Evolutionary conservation across 352 stramenopile species (phyloP).

Genomic region (Pythium dissimile): DNA sequence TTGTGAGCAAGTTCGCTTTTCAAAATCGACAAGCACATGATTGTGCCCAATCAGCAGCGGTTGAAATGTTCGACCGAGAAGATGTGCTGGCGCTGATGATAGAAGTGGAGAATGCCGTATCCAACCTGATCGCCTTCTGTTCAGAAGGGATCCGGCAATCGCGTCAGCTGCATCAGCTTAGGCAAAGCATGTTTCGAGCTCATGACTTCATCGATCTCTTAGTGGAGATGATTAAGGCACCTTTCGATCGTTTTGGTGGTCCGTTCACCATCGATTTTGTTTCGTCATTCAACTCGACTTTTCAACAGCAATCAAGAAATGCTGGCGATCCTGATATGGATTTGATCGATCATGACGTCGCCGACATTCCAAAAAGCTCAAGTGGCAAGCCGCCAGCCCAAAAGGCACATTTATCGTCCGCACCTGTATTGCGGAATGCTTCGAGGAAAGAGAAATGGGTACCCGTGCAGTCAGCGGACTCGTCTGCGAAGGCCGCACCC

Average conservation of each 20-base stretch:
- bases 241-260: slow-evolving; percentile 54
- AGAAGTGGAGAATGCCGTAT: slow-evolving; percentile 37
- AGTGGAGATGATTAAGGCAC: slow-evolving; percentile 59
- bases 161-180: slow-evolving; percentile 24
- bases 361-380: too few relatives aligned
- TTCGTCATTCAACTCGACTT: slow-evolving; percentile 47
- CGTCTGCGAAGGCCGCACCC: background rate
- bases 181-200: slow-evolving; percentile 51
- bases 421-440: too few relatives aligned
- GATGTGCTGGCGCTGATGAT: slow-evolving; percentile 33
- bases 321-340: slow-evolving; percentile 10
- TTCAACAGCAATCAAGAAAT: slow-evolving; percentile 19
- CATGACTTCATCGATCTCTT: slow-evolving; percentile 65
- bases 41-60: background rate
- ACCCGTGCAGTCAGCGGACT: background rate
- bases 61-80: slow-evolving; percentile 28
- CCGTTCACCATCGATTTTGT: slow-evolving; percentile 59
- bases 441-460: background rate
- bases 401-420: too few relatives aligned
- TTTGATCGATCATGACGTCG: too few relatives aligned
- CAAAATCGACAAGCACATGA: background rate
- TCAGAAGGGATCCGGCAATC: slow-evolving; percentile 25
- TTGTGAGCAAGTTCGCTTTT: slow-evolving; percentile 43
- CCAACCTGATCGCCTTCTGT: slow-evolving; percentile 51
- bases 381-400: too few relatives aligned